Evolutionary conservation across 23 red algal genomes (phyloP), one percentile per base, ranked within the genome.

Genomic region (Agarophyton chilense): DNA sequence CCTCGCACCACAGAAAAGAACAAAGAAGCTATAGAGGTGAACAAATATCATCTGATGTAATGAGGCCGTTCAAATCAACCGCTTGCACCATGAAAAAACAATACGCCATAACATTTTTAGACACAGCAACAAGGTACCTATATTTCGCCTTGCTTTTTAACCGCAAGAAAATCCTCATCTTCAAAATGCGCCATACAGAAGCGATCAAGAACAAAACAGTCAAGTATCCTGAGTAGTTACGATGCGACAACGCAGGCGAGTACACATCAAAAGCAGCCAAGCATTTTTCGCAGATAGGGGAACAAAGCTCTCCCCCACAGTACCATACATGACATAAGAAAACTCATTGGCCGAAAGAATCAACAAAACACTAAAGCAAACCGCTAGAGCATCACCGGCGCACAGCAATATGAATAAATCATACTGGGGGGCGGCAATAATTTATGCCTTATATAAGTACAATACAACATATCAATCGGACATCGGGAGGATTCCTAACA

Each of bases 321-420:
- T 42, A 43, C 80, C 53, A 0, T 52, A 84, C 43, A 33, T 34
- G n/a, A 54, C 80, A 16, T 57, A 84, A 32, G 4, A 68, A 38
- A 84, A 84, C 46, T 43, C 53, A 22, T n/a, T 61, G 63, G 80
- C 56, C 4, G 40, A 84, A 40, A 22, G 80, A 41, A 68, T 84
- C 10, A 71, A 71, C 58, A 3, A 51, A 17, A 67, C 58, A 2
- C 41, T 84, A 0, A 42, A 43, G 10, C 10, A 84, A 45, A 0
- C 52, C 24, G 57, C 80, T 25, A 31, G 42, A 28, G 40, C 17
- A 18, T 31, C 1, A 0, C 57, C 68, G 7, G 63, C 9, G 12
- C 18, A 84, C 41, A 1, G 35, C 25, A 9, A 22, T 0, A 9
- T 84, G 32, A 10, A 29, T 2, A 0, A 0, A 0, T 0, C 16